Conservation (phyloP, 441 rosid genomes). For the Breynia disticha region DNA sequence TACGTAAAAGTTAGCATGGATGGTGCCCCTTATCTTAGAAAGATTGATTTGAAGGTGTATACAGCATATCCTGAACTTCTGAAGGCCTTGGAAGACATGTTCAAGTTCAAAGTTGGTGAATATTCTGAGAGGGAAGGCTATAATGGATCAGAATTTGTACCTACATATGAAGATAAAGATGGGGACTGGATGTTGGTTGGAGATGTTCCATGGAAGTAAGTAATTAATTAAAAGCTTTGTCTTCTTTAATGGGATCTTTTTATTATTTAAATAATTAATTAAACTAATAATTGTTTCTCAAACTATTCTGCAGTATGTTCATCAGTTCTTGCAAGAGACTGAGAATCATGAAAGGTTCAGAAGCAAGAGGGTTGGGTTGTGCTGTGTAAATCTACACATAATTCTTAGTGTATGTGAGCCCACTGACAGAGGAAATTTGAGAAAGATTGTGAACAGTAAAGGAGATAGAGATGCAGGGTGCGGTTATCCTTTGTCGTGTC, state of each 20-base stretch:
- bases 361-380: conserved; percentile 40
- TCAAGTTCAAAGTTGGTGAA: conserved; percentile 52
- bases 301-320: conserved; percentile 43
- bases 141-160: conserved; percentile 68
- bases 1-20: conserved; percentile 87
- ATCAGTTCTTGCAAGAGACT: conserved; percentile 57
- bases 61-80: conserved; percentile 51
- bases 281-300: background rate
- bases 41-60: conserved; percentile 66
- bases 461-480: too few species aligned
- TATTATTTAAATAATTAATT: background rate
- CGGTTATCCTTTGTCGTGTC: too few species aligned
- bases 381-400: conserved; percentile 17
- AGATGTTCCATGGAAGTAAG: conserved; percentile 86
- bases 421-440: background rate
- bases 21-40: conserved; percentile 86
- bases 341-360: conserved; percentile 70
- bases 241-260: too few species aligned
- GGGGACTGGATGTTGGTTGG: conserved; percentile 93
- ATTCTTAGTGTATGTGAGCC: background rate
- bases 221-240: conserved; percentile 3
- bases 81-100: conserved; percentile 61
- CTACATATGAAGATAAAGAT: conserved; percentile 85
- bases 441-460: too few species aligned
- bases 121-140: conserved; percentile 73